Conservation (phyloP, 352 stramenopile species). For the Phytopythium cucurbitacearum region DNA sequence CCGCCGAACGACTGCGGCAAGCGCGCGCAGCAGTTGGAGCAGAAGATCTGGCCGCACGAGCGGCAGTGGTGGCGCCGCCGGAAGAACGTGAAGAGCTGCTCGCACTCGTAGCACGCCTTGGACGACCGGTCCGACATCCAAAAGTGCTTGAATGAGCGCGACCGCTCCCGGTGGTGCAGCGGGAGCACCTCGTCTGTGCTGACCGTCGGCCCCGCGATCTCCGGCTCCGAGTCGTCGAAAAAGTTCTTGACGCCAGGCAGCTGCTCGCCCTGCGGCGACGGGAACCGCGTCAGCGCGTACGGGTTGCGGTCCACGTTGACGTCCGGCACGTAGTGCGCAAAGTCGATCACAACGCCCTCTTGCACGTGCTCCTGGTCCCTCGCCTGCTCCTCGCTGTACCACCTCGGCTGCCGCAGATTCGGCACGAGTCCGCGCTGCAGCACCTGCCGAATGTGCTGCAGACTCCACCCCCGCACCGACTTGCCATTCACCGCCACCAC, state of each 20-base stretch:
- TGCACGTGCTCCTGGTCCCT: conserved; percentile 5
- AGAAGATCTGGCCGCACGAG: conserved; percentile 86
- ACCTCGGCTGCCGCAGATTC: not conserved
- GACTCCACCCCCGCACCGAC: conserved; percentile 41
- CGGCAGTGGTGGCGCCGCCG: conserved; percentile 75
- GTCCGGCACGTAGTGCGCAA: conserved; percentile 59
- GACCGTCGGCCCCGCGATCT: conserved; percentile 16
- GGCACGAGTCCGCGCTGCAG: conserved; percentile 30
- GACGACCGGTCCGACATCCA: conserved; percentile 88
- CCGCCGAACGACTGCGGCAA: conserved; percentile 76
- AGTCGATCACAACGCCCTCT: conserved; percentile 39
- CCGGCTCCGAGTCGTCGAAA: conserved; percentile 16
- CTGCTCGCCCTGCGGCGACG: conserved; percentile 59
- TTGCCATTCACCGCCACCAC: conserved; percentile 54
- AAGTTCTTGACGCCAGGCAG: conserved; percentile 63
- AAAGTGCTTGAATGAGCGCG: conserved; percentile 81
- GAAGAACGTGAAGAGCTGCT: conserved; percentile 82
- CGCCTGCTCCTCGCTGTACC: conserved; percentile 4
- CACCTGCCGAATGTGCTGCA: conserved; percentile 41
- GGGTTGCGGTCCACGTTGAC: conserved; percentile 65
- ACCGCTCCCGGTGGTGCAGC: conserved; percentile 34
- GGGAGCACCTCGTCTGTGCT: conserved; percentile 17
- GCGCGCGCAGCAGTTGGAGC: conserved; percentile 70
- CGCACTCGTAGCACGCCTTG: conserved; percentile 82
- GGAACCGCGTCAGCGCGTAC: conserved; percentile 69